phyloP scores from a whole-genome alignment of 1,284 basidiomycete species.

The Rhodotorula sp. region DNA sequence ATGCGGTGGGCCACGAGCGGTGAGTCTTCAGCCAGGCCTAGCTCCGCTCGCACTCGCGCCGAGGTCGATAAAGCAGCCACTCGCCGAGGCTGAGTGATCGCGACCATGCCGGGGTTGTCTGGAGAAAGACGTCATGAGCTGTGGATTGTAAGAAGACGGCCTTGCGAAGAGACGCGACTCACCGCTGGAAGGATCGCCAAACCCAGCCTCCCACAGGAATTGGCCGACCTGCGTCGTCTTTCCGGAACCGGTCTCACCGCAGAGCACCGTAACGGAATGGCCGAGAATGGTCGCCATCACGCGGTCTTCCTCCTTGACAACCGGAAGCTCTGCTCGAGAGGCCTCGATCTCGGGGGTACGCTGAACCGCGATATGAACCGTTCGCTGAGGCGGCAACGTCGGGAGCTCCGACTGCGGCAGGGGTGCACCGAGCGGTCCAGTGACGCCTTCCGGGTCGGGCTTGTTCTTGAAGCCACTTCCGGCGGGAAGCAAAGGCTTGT shows the following conservation, averaged over 20 bases:
- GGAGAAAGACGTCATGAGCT: not conserved
- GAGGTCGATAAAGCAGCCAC: constrained; percentile 98
- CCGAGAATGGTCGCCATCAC: constrained; percentile 90
- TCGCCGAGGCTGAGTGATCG: constrained; percentile 93
- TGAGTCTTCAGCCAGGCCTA: constrained; percentile 64
- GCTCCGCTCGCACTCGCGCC: constrained; percentile 81
- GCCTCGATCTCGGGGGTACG: constrained; percentile 74
- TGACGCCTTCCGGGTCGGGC: constrained; percentile 64
- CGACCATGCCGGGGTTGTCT: constrained; percentile 98
- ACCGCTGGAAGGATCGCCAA: constrained; percentile 61
- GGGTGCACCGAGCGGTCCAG: constrained; percentile 62
- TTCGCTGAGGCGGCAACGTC: constrained; percentile 39
- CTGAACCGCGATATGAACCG: constrained; percentile 62
- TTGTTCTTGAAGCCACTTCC: constrained; percentile 54
- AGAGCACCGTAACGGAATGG: constrained; percentile 72
- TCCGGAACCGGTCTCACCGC: constrained; percentile 89
- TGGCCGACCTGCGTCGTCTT: constrained; percentile 99
- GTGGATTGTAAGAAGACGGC: not conserved
- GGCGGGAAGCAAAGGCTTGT: constrained; percentile 42
- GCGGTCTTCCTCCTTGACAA: constrained; percentile 87
- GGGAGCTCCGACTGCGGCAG: constrained; percentile 59
- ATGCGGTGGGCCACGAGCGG: constrained; percentile 92
- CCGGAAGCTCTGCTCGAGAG: constrained; percentile 76
- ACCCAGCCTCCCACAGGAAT: constrained; percentile 89
- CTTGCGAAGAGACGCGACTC: constrained; percentile 10